phyloP scores from a whole-genome alignment of 352 stramenopile species.

The Pythium folliculosum region DNA sequence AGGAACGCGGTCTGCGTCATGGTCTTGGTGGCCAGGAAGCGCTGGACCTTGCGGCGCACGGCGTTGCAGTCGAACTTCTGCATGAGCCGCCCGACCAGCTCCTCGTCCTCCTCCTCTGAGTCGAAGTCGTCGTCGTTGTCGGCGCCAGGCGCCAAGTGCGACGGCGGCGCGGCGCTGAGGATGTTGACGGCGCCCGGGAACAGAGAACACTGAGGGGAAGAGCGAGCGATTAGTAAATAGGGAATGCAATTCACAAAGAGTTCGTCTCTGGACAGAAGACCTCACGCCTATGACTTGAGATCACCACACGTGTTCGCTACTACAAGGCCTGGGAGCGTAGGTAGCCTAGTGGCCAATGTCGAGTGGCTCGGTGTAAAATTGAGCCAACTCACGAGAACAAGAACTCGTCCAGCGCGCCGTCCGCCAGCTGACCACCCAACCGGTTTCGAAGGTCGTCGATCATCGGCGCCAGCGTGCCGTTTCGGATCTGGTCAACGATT shows the following conservation, averaged over 20 bases:
- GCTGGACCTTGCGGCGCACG: conserved; percentile 47
- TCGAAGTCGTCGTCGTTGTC: background rate
- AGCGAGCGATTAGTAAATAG: too few relatives aligned
- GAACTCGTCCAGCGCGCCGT: background rate
- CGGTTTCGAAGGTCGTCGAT: background rate
- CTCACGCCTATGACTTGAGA: too few relatives aligned
- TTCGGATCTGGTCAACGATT: background rate
- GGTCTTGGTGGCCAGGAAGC: conserved; percentile 50
- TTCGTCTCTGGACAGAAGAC: too few relatives aligned
- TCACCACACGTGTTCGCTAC: too few relatives aligned
- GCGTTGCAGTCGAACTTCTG: conserved; percentile 47
- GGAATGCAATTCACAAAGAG: too few relatives aligned
- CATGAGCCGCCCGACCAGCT: conserved; percentile 17
- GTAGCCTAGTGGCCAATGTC: too few relatives aligned
- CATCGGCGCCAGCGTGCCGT: background rate
- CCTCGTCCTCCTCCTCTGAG: conserved; percentile 18
- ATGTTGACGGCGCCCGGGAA: background rate
- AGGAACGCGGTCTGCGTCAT: conserved; percentile 56
- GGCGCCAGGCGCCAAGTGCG: background rate
- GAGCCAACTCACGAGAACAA: too few relatives aligned
- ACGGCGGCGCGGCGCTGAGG: background rate
- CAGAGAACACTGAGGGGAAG: background rate
- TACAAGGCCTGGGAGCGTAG: too few relatives aligned
- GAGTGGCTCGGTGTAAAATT: too few relatives aligned
- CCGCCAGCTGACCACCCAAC: too few relatives aligned